phyloP scores from a whole-genome alignment of 768 basidiomycete genomes.

The Collybiopsis confluens region DNA sequence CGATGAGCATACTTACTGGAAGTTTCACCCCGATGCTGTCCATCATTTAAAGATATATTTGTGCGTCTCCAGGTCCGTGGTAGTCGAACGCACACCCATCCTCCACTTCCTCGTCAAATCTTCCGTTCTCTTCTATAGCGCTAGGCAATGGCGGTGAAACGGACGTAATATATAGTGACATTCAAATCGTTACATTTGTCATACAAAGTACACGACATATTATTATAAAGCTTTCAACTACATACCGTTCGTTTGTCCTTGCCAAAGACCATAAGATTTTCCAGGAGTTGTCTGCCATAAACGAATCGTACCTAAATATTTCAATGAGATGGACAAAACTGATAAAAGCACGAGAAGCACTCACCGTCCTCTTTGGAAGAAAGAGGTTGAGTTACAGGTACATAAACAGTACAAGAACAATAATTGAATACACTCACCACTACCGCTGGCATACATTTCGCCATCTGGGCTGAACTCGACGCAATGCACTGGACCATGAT shows the following conservation, averaged over 20 bases:
- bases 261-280: constrained; percentile 90
- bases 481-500: constrained; percentile 95
- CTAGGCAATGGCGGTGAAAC: no score
- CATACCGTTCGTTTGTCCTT: constrained; percentile 47
- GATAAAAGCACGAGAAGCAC: constrained; percentile 15
- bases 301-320: constrained; percentile 75
- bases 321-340: neutral
- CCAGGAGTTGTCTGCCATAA: constrained; percentile 97
- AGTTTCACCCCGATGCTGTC: no score
- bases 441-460: constrained; percentile 95
- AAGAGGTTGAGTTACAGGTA: constrained; percentile 10
- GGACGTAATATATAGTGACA: no score
- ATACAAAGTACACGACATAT: neutral
- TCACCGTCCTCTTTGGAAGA: constrained; percentile 64
- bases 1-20: no score
- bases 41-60: no score
- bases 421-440: constrained; percentile 66
- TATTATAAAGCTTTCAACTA: neutral
- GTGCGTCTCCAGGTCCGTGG: no score
- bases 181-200: no score
- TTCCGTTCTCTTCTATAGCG: no score
- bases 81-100: no score
- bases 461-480: constrained; percentile 95
- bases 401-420: constrained; percentile 10
- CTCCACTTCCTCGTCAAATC: no score